phyloP scores from a whole-genome alignment of 805 yeast genomes.

The Cyberlindnera mycetangii region DNA sequence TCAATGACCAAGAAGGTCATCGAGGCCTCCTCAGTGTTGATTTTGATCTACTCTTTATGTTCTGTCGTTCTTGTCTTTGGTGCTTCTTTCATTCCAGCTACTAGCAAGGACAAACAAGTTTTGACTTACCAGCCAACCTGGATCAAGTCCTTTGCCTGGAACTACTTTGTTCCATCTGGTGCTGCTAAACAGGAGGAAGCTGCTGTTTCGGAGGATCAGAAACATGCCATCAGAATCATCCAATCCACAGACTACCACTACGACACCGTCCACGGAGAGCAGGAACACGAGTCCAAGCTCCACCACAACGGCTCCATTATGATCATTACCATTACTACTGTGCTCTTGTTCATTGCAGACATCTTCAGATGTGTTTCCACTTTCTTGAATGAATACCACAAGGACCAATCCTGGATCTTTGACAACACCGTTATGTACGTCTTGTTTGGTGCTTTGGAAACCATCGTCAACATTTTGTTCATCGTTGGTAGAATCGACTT shows the following conservation, averaged over 20 bases:
- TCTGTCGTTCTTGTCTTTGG: slow-evolving; percentile 48
- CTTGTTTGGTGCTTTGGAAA: slow-evolving; percentile 67
- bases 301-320: slow-evolving; percentile 50
- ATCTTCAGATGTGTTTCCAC: slow-evolving; percentile 48
- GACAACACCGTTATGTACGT: slow-evolving; percentile 64
- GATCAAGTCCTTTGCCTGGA: slow-evolving; percentile 61
- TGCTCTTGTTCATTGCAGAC: slow-evolving; percentile 49
- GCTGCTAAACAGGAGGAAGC: slow-evolving; percentile 46
- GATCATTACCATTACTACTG: slow-evolving; percentile 42
- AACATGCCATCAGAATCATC: slow-evolving; percentile 53
- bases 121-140: slow-evolving; percentile 71
- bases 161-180: slow-evolving; percentile 55
- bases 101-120: slow-evolving; percentile 47
- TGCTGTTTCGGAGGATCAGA: slow-evolving; percentile 31
- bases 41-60: slow-evolving; percentile 50
- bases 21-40: slow-evolving; percentile 48
- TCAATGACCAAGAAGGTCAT: slow-evolving; percentile 52
- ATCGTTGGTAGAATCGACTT: slow-evolving; percentile 67
- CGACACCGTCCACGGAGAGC: slow-evolving; percentile 27
- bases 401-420: slow-evolving; percentile 41
- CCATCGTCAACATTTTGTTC: slow-evolving; percentile 51
- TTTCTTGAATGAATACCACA: slow-evolving; percentile 34
- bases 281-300: slow-evolving; percentile 27
- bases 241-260: slow-evolving; percentile 50
- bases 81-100: slow-evolving; percentile 56